Conservation (phyloP, 306 rosid species). For the Cicer arietinum region DNA sequence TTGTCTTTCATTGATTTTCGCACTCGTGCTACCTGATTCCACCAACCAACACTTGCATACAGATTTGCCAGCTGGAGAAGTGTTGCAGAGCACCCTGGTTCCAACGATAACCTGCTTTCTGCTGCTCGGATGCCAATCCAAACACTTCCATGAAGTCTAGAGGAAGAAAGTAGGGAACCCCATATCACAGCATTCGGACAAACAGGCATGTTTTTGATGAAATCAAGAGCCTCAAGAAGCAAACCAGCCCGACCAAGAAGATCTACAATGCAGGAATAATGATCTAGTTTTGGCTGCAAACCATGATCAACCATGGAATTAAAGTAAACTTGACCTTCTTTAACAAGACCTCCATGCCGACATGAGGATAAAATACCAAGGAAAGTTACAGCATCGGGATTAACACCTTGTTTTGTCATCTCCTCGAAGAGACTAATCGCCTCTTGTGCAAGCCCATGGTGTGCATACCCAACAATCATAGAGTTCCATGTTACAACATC, state of each 20-base stretch:
- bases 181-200: conserved; percentile 77
- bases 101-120: conserved; percentile 65
- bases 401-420: conserved; percentile 59
- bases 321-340: conserved; percentile 69
- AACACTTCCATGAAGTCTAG: conserved; percentile 72
- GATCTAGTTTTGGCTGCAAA: conserved; percentile 73
- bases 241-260: conserved; percentile 89
- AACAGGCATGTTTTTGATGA: conserved; percentile 73
- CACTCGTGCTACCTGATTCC: conserved; percentile 62
- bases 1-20: conserved; percentile 75
- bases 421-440: conserved; percentile 69
- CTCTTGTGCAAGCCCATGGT: conserved; percentile 67
- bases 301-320: conserved; percentile 67
- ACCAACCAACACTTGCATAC: conserved; percentile 72
- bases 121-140: conserved; percentile 81
- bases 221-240: conserved; percentile 65
- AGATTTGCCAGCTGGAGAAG: conserved; percentile 72
- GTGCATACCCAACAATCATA: conserved; percentile 84
- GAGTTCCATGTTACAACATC: conserved; percentile 87
- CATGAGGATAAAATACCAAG: conserved; percentile 79
- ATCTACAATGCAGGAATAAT: conserved; percentile 77
- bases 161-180: conserved; percentile 85
- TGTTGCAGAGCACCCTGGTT: conserved; percentile 74
- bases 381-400: conserved; percentile 74
- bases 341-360: conserved; percentile 76